Percentiles rank a stretch among this genome's conserved stretches.
These are phyloP conservation scores for Calonectria leucothoes DNA, from an alignment of 2,329 filamentous ascomycete species.

Conservation along the genomic window DNA sequence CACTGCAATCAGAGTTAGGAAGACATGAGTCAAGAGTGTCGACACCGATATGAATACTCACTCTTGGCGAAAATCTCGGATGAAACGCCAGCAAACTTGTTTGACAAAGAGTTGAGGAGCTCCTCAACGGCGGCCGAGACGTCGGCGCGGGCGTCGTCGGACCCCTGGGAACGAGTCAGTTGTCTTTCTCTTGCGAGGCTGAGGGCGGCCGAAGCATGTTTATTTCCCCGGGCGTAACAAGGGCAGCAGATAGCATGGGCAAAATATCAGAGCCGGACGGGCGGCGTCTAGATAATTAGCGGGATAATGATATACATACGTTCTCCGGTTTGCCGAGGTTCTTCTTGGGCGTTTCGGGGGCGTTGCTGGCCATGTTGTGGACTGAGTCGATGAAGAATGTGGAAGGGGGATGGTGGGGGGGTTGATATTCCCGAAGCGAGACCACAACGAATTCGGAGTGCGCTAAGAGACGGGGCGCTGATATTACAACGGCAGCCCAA, in stretches of 20 bases:
- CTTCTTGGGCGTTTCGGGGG: conserved; percentile 45
- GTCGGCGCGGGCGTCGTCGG: conserved; percentile 68
- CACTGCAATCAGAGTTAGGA: conserved; percentile 67
- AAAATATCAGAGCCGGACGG: neutral
- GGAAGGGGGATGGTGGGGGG: neutral
- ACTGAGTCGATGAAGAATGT: neutral
- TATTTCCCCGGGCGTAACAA: conserved; percentile 13
- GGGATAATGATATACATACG: conserved; percentile 43
- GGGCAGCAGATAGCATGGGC: neutral
- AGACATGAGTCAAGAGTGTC: neutral
- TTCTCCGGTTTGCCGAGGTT: conserved; percentile 47
- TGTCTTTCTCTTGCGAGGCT: conserved; percentile 14
- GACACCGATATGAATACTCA: conserved; percentile 55
- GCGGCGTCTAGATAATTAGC: neutral
- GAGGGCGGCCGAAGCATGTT: conserved; percentile 3
- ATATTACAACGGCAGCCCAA: neutral
- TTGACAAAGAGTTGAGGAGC: conserved; percentile 83
- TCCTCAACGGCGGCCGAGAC: conserved; percentile 87
- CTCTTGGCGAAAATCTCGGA: conserved; percentile 91
- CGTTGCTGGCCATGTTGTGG: conserved; percentile 51
- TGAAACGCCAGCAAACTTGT: conserved; percentile 87
- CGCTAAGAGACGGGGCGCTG: neutral
- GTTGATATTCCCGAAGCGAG: neutral
- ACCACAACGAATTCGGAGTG: neutral
- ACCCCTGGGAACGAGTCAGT: conserved; percentile 39